Conservation (phyloP, 2,329 filamentous ascomycete genomes). For the Claviceps humidiphila region DNA sequence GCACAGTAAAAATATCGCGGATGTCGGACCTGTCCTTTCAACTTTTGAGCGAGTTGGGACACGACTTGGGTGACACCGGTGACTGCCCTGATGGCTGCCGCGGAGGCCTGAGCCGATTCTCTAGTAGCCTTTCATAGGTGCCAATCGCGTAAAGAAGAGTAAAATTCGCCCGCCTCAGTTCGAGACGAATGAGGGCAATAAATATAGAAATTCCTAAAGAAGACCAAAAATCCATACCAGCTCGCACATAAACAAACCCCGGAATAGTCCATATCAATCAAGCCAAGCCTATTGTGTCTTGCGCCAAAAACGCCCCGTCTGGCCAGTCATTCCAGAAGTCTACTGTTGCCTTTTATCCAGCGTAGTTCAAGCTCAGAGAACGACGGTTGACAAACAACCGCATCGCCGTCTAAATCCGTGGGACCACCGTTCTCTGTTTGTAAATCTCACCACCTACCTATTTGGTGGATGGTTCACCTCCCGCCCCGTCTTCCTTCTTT, state of each 20-base stretch:
- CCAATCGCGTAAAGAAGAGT: too few species aligned
- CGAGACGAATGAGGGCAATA: too few species aligned
- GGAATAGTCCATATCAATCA: conserved; percentile 1
- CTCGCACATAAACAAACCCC: not conserved
- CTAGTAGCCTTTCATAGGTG: too few species aligned
- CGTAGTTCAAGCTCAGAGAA: not conserved
- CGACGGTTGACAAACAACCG: not conserved
- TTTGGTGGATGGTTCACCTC: conserved; percentile 9
- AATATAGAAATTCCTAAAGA: too few species aligned
- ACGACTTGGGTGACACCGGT: too few species aligned
- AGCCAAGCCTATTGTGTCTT: conserved; percentile 4
- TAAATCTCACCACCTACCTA: conserved; percentile 10
- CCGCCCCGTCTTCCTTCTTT: conserved; percentile 15
- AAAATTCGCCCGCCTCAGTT: too few species aligned
- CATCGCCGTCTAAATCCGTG: not conserved
- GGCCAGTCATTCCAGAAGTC: not conserved
- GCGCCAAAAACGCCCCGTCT: conserved; percentile 10
- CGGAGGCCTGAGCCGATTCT: too few species aligned
- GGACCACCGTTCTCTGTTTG: not conserved
- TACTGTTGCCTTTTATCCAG: conserved; percentile 1
- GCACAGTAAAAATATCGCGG: too few species aligned
- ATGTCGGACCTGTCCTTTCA: too few species aligned
- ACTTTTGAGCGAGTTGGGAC: too few species aligned
- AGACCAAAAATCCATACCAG: not conserved
- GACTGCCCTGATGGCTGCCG: too few species aligned